Evolutionary conservation across 2,329 filamentous ascomycete genomes (phyloP), one percentile per base, ranked within the genome.

Genomic region (Blumeria graminis): DNA sequence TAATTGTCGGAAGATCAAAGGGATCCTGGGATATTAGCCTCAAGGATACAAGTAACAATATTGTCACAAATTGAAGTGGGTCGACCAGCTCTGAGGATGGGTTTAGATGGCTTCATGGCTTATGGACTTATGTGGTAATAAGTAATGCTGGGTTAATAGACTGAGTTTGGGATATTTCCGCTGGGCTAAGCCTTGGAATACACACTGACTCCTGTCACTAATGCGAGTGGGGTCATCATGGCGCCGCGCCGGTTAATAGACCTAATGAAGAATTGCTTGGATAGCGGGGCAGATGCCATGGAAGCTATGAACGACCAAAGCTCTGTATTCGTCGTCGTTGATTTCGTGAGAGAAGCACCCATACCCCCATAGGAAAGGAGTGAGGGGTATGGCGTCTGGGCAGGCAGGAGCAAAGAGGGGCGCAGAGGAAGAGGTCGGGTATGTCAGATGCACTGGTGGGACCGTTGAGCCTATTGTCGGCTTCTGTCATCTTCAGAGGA

Each of bases 51-150:
- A 65, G 67, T 66, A 69, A 67, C 68, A 72, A 61, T 63, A 69
- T 69, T 74, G 72, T 75, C 72, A 75, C 72, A 75, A 73, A 74
- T 74, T 68, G 68, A 68, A 68, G 72, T 75, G 73, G 73, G 71
- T 71, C 72, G 61, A 57, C 55, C 22, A 57, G 58, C 60, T 60
- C 57, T 61, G 61, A 63, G 57, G 62, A 28, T 58, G 60, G 62
- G 64, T 62, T 63, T 63, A 60, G 61, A 64, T 65, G 64, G 62
- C 63, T 28, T 61, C 64, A 28, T 60, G 59, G 56, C 57, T 57
- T 60, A 57, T 55, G 63, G 65, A 60, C 61, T 61, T 61, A 48
- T 18, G 13, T 11, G 33, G 45, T 22, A 28, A 48, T 48, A 48
- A 48, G 45, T 48, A 28, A 48, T 48, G 45, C 45, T 48, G 16